Evolutionary conservation across 2,329 filamentous ascomycete species (phyloP).

Genomic region (Xylaria sp.): DNA sequence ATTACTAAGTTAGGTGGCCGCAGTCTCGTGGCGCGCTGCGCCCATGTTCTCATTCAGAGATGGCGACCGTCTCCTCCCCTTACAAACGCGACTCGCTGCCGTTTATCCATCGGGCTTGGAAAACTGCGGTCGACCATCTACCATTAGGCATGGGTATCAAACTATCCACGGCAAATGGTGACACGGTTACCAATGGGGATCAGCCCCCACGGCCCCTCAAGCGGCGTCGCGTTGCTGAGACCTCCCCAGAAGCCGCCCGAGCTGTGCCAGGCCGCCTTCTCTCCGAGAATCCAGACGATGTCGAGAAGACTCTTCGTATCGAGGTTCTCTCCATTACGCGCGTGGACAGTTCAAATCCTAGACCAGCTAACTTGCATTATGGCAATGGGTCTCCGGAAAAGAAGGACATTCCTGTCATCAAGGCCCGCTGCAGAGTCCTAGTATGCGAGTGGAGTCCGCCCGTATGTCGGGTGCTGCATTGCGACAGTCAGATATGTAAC

Average conservation of each 20-base stretch:
- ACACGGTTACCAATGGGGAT: constrained; percentile 53
- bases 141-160: constrained; percentile 59
- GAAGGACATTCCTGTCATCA: constrained; percentile 51
- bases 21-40: constrained; percentile 47
- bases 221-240: constrained; percentile 60
- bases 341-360: constrained; percentile 57
- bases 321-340: constrained; percentile 64
- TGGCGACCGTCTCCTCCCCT: constrained; percentile 59
- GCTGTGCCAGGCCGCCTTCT: constrained; percentile 42
- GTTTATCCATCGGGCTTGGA: constrained; percentile 66
- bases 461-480: constrained; percentile 59
- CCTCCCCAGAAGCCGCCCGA: constrained; percentile 50
- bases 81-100: constrained; percentile 60
- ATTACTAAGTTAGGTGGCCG: constrained; percentile 40
- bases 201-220: constrained; percentile 57
- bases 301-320: constrained; percentile 59
- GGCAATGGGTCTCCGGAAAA: constrained; percentile 51
- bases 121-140: constrained; percentile 57
- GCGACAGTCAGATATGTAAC: constrained; percentile 64
- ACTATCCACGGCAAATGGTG: constrained; percentile 52
- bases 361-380: constrained; percentile 50
- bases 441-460: constrained; percentile 51
- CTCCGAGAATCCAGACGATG: constrained; percentile 41
- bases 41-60: constrained; percentile 54
- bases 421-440: constrained; percentile 57